Conservation (phyloP, 139 green algal genomes). For the Micromonas commoda region DNA sequence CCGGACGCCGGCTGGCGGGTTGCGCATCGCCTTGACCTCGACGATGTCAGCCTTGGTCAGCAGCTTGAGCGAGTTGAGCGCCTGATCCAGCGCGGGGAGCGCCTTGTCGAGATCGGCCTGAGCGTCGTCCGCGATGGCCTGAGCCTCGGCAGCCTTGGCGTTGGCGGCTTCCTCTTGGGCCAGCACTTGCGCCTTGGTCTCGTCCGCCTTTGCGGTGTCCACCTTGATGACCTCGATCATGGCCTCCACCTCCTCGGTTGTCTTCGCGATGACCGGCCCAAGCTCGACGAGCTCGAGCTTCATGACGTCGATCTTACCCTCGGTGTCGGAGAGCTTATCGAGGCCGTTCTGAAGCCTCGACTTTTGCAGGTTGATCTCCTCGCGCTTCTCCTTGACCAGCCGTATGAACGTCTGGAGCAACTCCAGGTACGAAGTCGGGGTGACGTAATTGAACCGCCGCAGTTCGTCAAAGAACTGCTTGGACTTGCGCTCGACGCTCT, state of each 20-base stretch:
- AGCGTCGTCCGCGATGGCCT: conserved; percentile 41
- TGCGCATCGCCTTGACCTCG: conserved; percentile 66
- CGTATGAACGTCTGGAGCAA: conserved; percentile 43
- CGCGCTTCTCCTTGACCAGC: conserved; percentile 39
- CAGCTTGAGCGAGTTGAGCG: conserved; percentile 62
- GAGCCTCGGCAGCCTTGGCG: conserved; percentile 52
- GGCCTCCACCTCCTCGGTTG: conserved; percentile 57
- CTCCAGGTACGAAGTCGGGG: conserved; percentile 46
- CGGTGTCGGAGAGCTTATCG: conserved; percentile 63
- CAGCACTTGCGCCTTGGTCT: conserved; percentile 53
- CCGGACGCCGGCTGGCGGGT: conserved; percentile 62
- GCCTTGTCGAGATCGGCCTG: conserved; percentile 43
- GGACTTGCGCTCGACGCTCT: conserved; percentile 53
- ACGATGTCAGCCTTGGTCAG: conserved; percentile 64
- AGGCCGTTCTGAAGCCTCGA: conserved; percentile 59
- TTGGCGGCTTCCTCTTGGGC: conserved; percentile 68
- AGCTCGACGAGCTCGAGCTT: conserved; percentile 64
- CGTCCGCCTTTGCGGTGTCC: conserved; percentile 62
- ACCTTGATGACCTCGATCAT: conserved; percentile 70
- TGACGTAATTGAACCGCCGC: conserved; percentile 51
- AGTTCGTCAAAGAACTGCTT: conserved; percentile 60
- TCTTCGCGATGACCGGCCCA: conserved; percentile 51
- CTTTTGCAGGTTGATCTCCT: conserved; percentile 44
- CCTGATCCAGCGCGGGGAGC: conserved; percentile 52
- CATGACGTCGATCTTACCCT: conserved; percentile 62